A percentile compares a stretch with the other conserved stretches of the same genome.
These are phyloP conservation scores for Cladophialophora bantiana DNA, from an alignment of 2,329 filamentous ascomycete genomes.

Conservation along the genomic window DNA sequence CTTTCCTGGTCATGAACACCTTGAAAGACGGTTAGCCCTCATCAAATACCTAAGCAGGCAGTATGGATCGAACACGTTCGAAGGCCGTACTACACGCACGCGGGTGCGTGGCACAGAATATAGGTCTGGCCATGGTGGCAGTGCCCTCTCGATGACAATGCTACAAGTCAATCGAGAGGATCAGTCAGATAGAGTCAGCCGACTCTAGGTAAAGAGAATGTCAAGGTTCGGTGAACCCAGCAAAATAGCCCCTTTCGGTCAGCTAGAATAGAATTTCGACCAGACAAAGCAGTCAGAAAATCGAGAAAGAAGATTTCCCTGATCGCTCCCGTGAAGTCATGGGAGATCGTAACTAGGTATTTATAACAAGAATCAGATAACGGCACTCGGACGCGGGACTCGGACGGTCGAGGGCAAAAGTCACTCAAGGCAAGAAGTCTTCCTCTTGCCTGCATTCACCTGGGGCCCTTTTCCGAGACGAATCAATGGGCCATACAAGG, in stretches of 20 bases:
- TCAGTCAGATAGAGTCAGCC: background rate
- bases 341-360: constrained; percentile 5
- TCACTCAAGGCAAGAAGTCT: constrained; percentile 12
- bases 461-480: constrained; percentile 17
- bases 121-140: constrained; percentile 63
- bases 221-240: constrained; percentile 30
- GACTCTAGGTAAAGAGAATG: constrained; percentile 28
- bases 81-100: constrained; percentile 96
- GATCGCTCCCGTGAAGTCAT: background rate
- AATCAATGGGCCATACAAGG: constrained; percentile 17
- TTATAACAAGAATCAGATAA: constrained; percentile 11
- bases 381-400: constrained; percentile 18
- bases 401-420: constrained; percentile 14
- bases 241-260: constrained; percentile 34
- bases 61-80: constrained; percentile 70
- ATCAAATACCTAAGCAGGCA: constrained; percentile 1
- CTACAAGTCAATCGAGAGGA: constrained; percentile 35
- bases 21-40: constrained; percentile 47
- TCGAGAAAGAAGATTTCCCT: constrained; percentile 3
- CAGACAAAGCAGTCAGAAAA: constrained; percentile 9
- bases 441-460: background rate
- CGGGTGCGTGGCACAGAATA: constrained; percentile 94
- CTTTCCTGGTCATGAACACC: constrained; percentile 95
- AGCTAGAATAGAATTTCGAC: constrained; percentile 22
- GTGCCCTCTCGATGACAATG: constrained; percentile 30